These are phyloP conservation scores for Dothiorella sarmentorum DNA, from an alignment of 2,329 filamentous ascomycete genomes.

Conservation along the genomic window DNA sequence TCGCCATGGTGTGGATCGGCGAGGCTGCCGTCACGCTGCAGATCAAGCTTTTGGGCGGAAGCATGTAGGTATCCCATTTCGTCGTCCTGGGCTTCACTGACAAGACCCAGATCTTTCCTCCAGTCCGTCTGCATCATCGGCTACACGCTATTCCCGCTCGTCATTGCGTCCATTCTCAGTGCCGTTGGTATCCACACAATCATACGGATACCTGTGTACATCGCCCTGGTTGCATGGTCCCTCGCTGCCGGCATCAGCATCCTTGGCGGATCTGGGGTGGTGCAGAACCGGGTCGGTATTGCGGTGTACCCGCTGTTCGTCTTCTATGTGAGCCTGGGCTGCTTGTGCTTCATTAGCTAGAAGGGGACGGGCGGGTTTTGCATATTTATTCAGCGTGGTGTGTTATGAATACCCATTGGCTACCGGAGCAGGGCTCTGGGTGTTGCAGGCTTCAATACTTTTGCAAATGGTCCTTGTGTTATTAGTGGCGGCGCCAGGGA, in stretches of 20 bases:
- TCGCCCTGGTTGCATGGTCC: slow-evolving; percentile 86
- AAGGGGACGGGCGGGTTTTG: neutral
- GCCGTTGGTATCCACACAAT: slow-evolving; percentile 77
- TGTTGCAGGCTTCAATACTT: neutral
- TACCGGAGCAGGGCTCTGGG: slow-evolving; percentile 15
- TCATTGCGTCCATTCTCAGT: slow-evolving; percentile 86
- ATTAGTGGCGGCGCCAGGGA: neutral
- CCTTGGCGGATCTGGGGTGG: slow-evolving; percentile 87
- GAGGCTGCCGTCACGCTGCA: slow-evolving; percentile 96
- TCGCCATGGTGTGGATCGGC: slow-evolving; percentile 94
- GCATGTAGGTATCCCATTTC: slow-evolving; percentile 71
- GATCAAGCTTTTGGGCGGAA: slow-evolving; percentile 93
- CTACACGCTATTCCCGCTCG: slow-evolving; percentile 94
- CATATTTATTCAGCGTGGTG: slow-evolving; percentile 10
- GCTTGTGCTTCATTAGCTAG: slow-evolving; percentile 95
- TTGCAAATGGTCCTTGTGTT: neutral
- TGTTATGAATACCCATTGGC: slow-evolving; percentile 16
- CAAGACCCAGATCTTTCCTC: slow-evolving; percentile 76
- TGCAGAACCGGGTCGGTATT: slow-evolving; percentile 89
- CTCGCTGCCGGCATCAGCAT: slow-evolving; percentile 95
- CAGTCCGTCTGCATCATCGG: slow-evolving; percentile 98
- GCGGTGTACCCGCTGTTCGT: slow-evolving; percentile 94
- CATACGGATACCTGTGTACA: slow-evolving; percentile 83
- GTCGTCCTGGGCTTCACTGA: neutral
- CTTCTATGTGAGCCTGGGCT: slow-evolving; percentile 90